Base-by-base conservation (phyloP, 805 yeast species). In the Gaillardinia entomophila region DNA sequence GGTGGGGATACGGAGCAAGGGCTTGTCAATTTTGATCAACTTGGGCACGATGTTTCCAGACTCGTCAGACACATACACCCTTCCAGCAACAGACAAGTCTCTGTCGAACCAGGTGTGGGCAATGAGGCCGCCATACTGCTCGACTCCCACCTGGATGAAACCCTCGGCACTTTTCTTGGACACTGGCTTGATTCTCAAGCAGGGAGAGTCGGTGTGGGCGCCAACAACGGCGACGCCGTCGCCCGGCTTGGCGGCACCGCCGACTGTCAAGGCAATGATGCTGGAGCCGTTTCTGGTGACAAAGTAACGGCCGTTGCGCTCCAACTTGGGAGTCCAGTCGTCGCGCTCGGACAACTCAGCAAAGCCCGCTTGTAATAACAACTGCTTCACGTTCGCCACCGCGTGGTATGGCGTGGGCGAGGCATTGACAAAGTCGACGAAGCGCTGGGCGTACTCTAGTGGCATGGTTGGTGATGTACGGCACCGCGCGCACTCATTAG, bases 41-140 rank as follows among this genome's bases (percentile, higher is more conserved):
- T 71, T 77, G 3, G 95, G 74, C 30, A 75, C 73, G 35, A 61
- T 69, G 34, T 70, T 65, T 6, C 75, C 81, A 4, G 57, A 42
- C 3, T 55, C 60, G n/a, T 49, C 53, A 26, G 62, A 68, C 12
- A 85, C 82, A 52, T 80, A 80, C 1, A 90, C 95, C 44, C 97
- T 71, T 12, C 98, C 98, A 6, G 97, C 97, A 38, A 88, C 65
- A 24, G 90, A 73, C 46, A 92, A 70, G 55, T 90, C 97, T 38
- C 97, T 77, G 57, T 90, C 98, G 51, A 92, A 90, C 97, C 97
- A 90, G 4, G 96, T 77, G 53, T 86, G 96, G 78, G 97, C 92
- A 34, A 89, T 79, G 31, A 96, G 92, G 23, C 97, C 97, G 35
- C 98, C 97, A 51, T 90, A 90, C 31, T 81, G 75, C 58, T 92